These are phyloP conservation scores for Chalaropsis thielavioides DNA, from an alignment of 2,329 filamentous ascomycete genomes.

Conservation along the genomic window DNA sequence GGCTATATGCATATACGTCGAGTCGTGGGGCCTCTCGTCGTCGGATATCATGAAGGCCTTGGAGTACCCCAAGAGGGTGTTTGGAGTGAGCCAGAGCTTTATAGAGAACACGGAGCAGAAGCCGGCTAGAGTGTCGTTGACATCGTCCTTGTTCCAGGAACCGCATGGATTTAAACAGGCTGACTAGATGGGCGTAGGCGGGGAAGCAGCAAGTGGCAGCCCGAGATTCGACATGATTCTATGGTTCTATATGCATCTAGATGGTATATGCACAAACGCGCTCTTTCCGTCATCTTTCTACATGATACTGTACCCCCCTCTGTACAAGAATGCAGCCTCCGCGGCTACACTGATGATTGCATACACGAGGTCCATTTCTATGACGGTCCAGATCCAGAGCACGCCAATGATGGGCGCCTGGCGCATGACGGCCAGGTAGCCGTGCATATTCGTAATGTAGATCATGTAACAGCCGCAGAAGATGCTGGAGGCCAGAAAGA, in stretches of 20 bases:
- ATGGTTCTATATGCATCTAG: not conserved
- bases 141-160: not conserved
- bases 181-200: not conserved
- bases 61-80: constrained; percentile 12
- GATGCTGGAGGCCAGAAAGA: constrained; percentile 51
- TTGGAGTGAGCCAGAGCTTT: not conserved
- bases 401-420: constrained; percentile 76
- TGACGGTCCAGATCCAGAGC: constrained; percentile 82
- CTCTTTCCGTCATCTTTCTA: constrained; percentile 6
- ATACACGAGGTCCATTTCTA: constrained; percentile 63
- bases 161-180: not conserved
- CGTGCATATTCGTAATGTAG: constrained; percentile 60
- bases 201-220: not conserved
- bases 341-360: constrained; percentile 42
- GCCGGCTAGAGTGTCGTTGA: not conserved
- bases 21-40: constrained; percentile 16
- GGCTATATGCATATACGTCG: constrained; percentile 32
- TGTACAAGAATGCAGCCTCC: constrained; percentile 33
- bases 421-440: constrained; percentile 85
- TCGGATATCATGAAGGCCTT: constrained; percentile 11
- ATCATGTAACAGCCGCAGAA: constrained; percentile 64
- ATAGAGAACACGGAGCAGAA: too few relatives aligned
- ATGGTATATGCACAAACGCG: not conserved
- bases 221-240: not conserved
- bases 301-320: constrained; percentile 36